Evolutionary conservation across 2,329 filamentous ascomycete species (phyloP), one percentile per base, ranked within the genome.

Genomic region (Fusarium mundagurra): DNA sequence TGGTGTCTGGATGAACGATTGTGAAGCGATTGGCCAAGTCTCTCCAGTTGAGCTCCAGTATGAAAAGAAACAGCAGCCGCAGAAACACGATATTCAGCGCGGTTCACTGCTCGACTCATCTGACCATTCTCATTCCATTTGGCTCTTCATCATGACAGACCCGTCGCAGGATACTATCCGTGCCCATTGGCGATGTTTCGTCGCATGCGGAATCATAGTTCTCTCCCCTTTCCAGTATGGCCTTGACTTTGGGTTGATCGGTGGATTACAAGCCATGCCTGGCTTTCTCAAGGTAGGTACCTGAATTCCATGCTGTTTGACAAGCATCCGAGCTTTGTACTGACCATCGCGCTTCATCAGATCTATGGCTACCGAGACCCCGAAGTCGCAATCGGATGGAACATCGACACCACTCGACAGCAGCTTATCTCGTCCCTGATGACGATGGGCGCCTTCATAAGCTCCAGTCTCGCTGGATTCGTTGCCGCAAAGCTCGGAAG

Each of bases 371-470:
- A 77, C 33, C 43, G 41, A 59, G 73, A 67, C 8, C 75, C 75
- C 1, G 64, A 66, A 57, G 77, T 73, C 2, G 75, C 73, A 8
- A 77, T 77, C 34, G 75, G 75, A 10, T 77, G 75, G 75, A 77
- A 77, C 41, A 77, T 77, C 9, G 68, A 69, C 8, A 77, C 75
- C 5, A 77, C 67, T 8, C 53, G 75, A 22, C 75, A 77, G 13
- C 75, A 77, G 24, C 67, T 77, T 0, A 77, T 77, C 13, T 76
- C 75, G 3, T 77, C 75, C 1, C 39, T 77, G n/a, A 77, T 77
- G 75, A 77, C 75, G 2, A 24, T 77, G 8, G 75, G 75, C 3
- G 75, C 75, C 9, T 77, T 77, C 51, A 71, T 77, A 18, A 77
- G 75, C 63, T 74, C 75, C 5, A 74, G 75, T 27, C 64, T 77